Evolutionary conservation across 2,329 filamentous ascomycete genomes (phyloP).

Genomic region (Huntiella bhutanensis): DNA sequence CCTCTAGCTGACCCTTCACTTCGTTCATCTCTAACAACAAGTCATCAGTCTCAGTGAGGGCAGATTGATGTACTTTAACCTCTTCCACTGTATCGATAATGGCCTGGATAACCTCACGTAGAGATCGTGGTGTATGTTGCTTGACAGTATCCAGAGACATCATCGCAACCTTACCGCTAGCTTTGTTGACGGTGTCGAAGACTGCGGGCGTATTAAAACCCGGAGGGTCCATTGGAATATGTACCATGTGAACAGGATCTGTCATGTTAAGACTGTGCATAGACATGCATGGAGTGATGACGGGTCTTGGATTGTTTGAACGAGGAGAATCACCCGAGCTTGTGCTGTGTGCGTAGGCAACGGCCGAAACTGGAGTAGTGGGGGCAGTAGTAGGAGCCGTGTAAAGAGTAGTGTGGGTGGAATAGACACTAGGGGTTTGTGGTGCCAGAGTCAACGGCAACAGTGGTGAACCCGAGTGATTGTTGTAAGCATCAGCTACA

Average conservation of each 20-base stretch:
- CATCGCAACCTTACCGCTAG: background rate
- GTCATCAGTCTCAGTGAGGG: conserved; percentile 6
- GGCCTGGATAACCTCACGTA: conserved; percentile 6
- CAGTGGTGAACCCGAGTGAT: background rate
- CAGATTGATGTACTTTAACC: conserved; percentile 4
- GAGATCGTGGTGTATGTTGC: background rate
- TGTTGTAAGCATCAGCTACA: too few species aligned
- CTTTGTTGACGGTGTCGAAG: background rate
- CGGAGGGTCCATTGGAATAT: background rate
- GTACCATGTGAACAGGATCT: background rate
- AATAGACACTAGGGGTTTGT: too few species aligned
- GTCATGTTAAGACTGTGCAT: background rate
- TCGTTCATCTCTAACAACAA: conserved; percentile 11
- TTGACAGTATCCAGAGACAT: background rate
- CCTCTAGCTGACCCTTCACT: conserved; percentile 9
- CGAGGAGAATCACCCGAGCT: background rate
- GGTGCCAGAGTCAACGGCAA: background rate
- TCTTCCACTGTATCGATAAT: conserved; percentile 10
- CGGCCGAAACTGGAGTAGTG: conserved; percentile 2
- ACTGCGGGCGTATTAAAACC: background rate
- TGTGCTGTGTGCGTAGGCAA: background rate
- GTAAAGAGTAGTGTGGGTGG: too few species aligned
- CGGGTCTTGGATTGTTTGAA: background rate
- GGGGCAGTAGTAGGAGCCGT: conserved; percentile 1
- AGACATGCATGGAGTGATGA: conserved; percentile 6